Conservation (phyloP, 257 asterid genomes). For the Capsicum rhomboideum region DNA sequence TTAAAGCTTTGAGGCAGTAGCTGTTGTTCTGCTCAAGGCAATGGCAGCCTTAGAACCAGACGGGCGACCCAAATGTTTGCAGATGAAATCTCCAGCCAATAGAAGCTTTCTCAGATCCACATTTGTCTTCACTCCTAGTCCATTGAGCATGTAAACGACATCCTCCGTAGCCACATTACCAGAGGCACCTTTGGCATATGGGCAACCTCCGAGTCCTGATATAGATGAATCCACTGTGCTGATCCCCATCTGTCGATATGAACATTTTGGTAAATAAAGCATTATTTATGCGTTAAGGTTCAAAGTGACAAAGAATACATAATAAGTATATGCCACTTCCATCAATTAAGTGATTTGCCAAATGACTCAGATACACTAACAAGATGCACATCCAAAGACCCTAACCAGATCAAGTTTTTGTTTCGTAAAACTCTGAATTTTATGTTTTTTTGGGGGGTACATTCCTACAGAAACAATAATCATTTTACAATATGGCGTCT, state of each 20-base stretch:
- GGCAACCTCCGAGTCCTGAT: conserved; percentile 95
- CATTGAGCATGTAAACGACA: conserved; percentile 86
- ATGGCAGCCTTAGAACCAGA: conserved; percentile 77
- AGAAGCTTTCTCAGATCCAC: conserved; percentile 64
- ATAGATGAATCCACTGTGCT: conserved; percentile 74
- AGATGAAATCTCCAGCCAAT: conserved; percentile 78
- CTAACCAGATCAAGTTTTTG: not conserved
- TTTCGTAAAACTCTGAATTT: not conserved
- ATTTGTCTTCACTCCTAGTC: conserved; percentile 69
- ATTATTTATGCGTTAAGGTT: not conserved
- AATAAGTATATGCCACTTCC: not conserved
- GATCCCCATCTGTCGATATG: conserved; percentile 70
- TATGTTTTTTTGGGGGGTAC: not conserved
- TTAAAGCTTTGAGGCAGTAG: conserved; percentile 67
- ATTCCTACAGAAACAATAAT: not conserved
- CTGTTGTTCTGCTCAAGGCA: conserved; percentile 48
- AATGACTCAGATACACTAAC: not conserved
- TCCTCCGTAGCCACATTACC: conserved; percentile 98
- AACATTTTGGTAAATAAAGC: not conserved
- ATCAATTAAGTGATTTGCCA: not conserved
- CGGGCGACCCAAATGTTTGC: conserved; percentile 57
- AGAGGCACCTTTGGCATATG: conserved; percentile 95
- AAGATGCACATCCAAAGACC: not conserved
- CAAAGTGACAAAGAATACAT: not conserved
- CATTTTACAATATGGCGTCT: not conserved